phyloP scores from a whole-genome alignment of 768 basidiomycete species.

The Pulveroboletus sp. region DNA sequence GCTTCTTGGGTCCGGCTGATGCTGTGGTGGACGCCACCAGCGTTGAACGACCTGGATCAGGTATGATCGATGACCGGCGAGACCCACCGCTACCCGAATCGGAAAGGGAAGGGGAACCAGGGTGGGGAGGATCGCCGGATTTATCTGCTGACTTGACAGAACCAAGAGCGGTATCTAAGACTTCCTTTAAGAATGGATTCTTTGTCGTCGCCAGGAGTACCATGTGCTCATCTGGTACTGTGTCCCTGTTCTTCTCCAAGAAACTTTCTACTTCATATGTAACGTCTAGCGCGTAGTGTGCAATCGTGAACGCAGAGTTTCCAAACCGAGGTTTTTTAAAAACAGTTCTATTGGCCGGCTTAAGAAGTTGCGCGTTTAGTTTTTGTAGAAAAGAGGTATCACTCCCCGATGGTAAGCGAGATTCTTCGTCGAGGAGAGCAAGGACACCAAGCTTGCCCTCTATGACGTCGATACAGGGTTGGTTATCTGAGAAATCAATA shows the following conservation, averaged over 20 bases:
- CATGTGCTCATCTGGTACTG: constrained; percentile 98
- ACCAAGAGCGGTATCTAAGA: constrained; percentile 83
- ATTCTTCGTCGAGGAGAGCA: constrained; percentile 94
- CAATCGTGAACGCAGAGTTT: constrained; percentile 94
- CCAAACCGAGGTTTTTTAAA: constrained; percentile 99
- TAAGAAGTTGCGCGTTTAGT: constrained; percentile 77
- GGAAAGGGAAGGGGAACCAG: constrained; percentile 71
- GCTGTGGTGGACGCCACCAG: constrained; percentile 50
- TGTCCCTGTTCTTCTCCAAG: constrained; percentile 97
- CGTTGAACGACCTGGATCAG: constrained; percentile 77
- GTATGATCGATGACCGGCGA: constrained; percentile 79
- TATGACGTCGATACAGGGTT: constrained; percentile 97
- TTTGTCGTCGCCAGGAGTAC: constrained; percentile 77
- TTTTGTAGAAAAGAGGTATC: constrained; percentile 93
- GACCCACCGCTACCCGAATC: constrained; percentile 75
- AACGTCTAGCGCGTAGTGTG: constrained; percentile 97
- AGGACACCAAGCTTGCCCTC: constrained; percentile 96
- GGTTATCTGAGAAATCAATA: constrained; percentile 99
- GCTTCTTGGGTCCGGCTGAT: constrained; percentile 47
- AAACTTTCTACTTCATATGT: constrained; percentile 99
- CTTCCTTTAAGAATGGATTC: constrained; percentile 92
- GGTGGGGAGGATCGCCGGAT: constrained; percentile 45
- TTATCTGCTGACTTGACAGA: constrained; percentile 60
- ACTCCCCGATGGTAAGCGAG: constrained; percentile 88
- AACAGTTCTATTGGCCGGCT: constrained; percentile 78